Percentiles rank a stretch among this genome's conserved stretches.
phyloP scores from a whole-genome alignment of 257 asterid species.

The Rauvolfia tetraphylla region DNA sequence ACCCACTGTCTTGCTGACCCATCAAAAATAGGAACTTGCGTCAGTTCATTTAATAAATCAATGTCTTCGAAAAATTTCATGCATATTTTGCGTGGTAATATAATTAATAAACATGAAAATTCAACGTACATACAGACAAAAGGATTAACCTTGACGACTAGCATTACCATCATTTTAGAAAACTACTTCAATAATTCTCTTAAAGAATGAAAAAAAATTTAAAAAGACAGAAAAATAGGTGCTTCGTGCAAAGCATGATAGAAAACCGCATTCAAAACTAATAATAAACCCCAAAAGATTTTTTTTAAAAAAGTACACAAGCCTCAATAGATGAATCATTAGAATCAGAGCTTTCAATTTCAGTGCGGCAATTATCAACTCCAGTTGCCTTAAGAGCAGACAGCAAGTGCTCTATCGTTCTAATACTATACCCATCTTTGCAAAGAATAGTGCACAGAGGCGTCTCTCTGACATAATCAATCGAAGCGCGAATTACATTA shows the following conservation, averaged over 20 bases:
- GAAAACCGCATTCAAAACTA: not conserved
- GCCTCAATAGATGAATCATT: slow-evolving; percentile 61
- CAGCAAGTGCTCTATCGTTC: slow-evolving; percentile 88
- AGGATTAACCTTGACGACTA: not conserved
- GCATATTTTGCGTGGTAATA: slow-evolving; percentile 10
- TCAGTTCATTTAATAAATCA: slow-evolving; percentile 14
- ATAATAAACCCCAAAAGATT: too few relatives aligned
- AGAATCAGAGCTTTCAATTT: slow-evolving; percentile 46
- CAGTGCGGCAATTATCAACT: slow-evolving; percentile 78
- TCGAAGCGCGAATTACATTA: slow-evolving; percentile 58
- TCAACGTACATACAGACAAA: not conserved
- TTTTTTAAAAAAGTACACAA: not conserved
- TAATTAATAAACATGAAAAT: not conserved
- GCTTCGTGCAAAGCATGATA: not conserved
- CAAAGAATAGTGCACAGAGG: slow-evolving; percentile 76
- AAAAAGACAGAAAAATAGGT: not conserved
- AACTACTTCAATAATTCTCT: not conserved
- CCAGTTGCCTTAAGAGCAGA: slow-evolving; percentile 91
- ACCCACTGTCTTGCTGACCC: slow-evolving; percentile 97
- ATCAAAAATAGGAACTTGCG: slow-evolving; percentile 90
- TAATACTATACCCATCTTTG: slow-evolving; percentile 54
- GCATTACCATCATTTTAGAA: not conserved
- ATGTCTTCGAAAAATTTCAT: not conserved
- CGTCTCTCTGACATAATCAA: slow-evolving; percentile 47
- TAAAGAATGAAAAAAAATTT: not conserved